Percentiles rank a stretch among this genome's conserved stretches.
These are phyloP conservation scores for Brassica juncea DNA, from an alignment of 345 rosid genomes.

Conservation along the genomic window DNA sequence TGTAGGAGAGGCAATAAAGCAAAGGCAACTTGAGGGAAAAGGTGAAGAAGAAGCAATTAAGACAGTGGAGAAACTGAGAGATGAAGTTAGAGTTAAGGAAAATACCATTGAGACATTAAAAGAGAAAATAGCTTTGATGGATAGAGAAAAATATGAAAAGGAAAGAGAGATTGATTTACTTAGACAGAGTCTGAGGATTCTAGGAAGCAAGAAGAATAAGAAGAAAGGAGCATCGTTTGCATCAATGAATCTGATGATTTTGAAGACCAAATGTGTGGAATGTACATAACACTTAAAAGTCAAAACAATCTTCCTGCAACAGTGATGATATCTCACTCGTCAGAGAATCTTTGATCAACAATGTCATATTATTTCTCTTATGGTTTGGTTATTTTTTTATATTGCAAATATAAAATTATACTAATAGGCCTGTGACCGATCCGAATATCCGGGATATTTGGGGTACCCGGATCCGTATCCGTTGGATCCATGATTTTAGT, in stretches of 20 bases:
- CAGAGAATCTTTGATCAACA: conserved; percentile 16
- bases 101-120: conserved; percentile 48
- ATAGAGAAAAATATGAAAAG: conserved; percentile 51
- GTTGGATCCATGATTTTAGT: too few relatives aligned
- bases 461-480: too few relatives aligned
- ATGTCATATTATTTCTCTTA: conserved; percentile 5
- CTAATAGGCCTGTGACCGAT: not conserved
- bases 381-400: not conserved
- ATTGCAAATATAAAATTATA: conserved; percentile 13
- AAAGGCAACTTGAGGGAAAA: conserved; percentile 53
- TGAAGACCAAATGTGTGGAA: conserved; percentile 38
- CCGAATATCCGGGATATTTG: too few relatives aligned
- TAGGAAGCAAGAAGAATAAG: conserved; percentile 44
- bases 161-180: conserved; percentile 65
- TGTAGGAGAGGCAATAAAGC: conserved; percentile 47
- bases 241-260: conserved; percentile 19
- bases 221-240: conserved; percentile 7
- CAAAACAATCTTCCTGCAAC: conserved; percentile 31
- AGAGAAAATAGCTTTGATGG: conserved; percentile 45
- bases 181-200: conserved; percentile 70
- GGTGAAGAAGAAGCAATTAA: conserved; percentile 34
- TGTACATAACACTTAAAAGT: conserved; percentile 34
- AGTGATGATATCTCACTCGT: not conserved
- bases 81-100: conserved; percentile 60
- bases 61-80: conserved; percentile 52